Base-by-base conservation (phyloP, 495 filamentous ascomycete genomes). In the Tetracladium setigerum region DNA sequence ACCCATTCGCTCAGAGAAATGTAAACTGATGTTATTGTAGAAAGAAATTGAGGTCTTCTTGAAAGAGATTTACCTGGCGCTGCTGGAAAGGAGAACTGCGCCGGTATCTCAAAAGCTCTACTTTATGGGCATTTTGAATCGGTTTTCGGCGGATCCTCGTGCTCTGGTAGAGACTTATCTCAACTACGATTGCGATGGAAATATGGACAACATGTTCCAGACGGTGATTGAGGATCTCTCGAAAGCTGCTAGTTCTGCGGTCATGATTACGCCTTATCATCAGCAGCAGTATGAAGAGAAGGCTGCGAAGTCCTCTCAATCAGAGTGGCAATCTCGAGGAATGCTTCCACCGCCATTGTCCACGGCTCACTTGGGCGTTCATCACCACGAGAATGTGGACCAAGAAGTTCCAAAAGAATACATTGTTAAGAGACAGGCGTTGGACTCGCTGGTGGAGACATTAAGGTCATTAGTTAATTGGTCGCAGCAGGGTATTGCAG, bases 21-120 rank as follows among this genome's bases (percentile, higher is more conserved):
- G 19, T 10, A n/a, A 6, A 47, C 45, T 47, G 36, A 49, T 22
- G 49, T 15, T 13, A 24, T 4, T 38, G 41, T 55, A 89, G 83
- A 95, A 95, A 79, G 94, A 99, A 63, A 85, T 97, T 41, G 94
- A 97, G 63, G 89, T 99, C 1, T 96, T 97, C 60, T 60, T 99
- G 49, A 96, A 96, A 61, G 94, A 99, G 56, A 95, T 97, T 18
- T 99, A 99, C 59, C 68, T 99, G 30, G 87, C 89, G 10, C 89
- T 97, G 39, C 71, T 99, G 9, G 94, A 96, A 39, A 83, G 87
- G 64, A 81, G 81, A 45, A 88, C 82, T 41, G 87, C 91, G 0
- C 88, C 94, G 34, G 68, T 82, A 5, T 89, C 86, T 43, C 92
- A 99, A 57, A 97, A 96, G 60, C 79, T 89, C 38, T 89, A 89